Evolutionary conservation across 495 filamentous ascomycete species (phyloP).

Genomic region (Trichoderma parareesei): DNA sequence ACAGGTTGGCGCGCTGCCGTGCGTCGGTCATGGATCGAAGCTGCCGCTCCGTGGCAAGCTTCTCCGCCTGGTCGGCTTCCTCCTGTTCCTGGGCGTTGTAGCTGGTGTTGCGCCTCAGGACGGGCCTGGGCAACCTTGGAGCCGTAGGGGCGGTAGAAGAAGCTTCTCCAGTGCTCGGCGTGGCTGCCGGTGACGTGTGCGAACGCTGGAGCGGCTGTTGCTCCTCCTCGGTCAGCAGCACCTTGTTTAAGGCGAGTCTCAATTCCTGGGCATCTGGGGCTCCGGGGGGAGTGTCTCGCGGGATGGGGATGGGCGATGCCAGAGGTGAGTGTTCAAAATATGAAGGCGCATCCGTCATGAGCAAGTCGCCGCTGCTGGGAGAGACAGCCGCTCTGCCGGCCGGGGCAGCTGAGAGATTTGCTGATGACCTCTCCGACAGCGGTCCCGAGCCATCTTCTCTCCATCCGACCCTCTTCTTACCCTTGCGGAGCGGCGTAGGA

Average conservation of each 20-base stretch:
- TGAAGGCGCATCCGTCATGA: not conserved
- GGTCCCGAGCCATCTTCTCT: not conserved
- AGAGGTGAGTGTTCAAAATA: not conserved
- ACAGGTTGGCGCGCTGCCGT: conserved; percentile 1
- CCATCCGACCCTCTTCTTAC: conserved; percentile 11
- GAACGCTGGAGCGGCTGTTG: too few relatives aligned
- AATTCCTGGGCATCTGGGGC: conserved; percentile 11
- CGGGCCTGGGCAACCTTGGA: conserved; percentile 7
- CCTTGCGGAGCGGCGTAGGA: conserved; percentile 9
- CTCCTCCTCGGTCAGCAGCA: conserved; percentile 11
- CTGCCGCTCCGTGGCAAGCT: conserved; percentile 3
- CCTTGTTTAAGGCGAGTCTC: conserved; percentile 6
- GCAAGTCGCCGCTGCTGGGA: not conserved
- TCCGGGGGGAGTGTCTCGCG: not conserved
- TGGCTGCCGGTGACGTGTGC: not conserved
- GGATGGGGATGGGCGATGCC: not conserved
- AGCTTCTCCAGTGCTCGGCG: not conserved
- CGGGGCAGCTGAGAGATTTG: not conserved
- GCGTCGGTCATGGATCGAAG: conserved; percentile 11
- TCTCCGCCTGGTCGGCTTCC: conserved; percentile 12
- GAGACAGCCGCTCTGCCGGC: not conserved
- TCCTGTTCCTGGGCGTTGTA: conserved; percentile 10
- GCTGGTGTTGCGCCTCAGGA: conserved; percentile 9
- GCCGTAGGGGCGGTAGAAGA: not conserved
- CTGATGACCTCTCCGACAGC: not conserved